Evolutionary conservation across 23 red algal genomes (phyloP).

Genomic region (Gracilaria domingensis): DNA sequence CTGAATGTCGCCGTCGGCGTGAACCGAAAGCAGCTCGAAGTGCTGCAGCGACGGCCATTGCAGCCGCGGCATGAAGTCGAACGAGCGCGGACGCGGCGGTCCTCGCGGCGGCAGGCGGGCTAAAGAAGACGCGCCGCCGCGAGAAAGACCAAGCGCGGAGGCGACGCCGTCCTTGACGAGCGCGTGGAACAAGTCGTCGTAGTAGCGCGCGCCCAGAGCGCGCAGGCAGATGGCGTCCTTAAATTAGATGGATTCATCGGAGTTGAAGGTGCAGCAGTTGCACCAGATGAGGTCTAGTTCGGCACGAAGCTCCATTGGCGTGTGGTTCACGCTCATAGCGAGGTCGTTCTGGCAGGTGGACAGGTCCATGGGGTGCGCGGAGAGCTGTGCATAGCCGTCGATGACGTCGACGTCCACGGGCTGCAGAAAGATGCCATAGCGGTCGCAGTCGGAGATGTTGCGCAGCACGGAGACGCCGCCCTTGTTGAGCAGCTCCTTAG

Average conservation of each 20-base stretch:
- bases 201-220: conserved; percentile 59
- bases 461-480: conserved; percentile 53
- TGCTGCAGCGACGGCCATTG: conserved; percentile 20
- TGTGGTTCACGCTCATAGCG: conserved; percentile 72
- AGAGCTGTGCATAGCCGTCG: conserved; percentile 73
- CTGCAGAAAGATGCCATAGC: conserved; percentile 79
- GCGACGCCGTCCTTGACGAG: no score
- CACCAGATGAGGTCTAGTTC: conserved; percentile 94
- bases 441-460: conserved; percentile 76
- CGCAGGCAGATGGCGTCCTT: conserved; percentile 70
- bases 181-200: conserved; percentile 54
- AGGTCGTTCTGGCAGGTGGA: conserved; percentile 80
- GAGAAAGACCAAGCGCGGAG: conserved; percentile 50
- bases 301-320: conserved; percentile 62
- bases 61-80: not conserved
- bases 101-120: conserved; percentile 21
- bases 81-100: conserved; percentile 35
- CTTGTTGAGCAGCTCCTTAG: conserved; percentile 58
- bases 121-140: not conserved
- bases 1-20: conserved; percentile 34
- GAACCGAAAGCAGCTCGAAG: conserved; percentile 20
- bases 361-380: conserved; percentile 87
- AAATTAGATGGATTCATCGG: conserved; percentile 70
- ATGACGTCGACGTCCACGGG: no score
- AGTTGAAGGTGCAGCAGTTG: conserved; percentile 91